Conservation (phyloP, 306 rosid genomes). For the Rubus idaeus region DNA sequence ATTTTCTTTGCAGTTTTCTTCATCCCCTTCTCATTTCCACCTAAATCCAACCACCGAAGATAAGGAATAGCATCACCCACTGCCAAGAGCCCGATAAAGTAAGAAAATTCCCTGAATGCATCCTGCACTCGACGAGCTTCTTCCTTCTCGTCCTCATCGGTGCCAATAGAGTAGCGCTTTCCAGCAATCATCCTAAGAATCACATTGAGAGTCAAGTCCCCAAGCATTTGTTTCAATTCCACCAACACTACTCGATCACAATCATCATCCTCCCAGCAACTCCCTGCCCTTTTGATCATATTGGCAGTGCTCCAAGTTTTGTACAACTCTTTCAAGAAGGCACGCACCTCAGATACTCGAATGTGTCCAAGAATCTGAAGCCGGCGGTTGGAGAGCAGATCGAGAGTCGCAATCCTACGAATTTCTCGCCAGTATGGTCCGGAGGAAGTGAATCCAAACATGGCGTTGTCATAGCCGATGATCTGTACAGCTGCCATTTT, state of each 20-base stretch:
- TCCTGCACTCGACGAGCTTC: neutral
- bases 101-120: neutral
- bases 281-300: neutral
- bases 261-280: neutral
- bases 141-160: neutral
- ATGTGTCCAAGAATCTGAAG: neutral
- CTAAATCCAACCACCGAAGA: neutral
- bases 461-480: constrained; percentile 1
- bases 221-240: neutral
- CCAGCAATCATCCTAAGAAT: neutral
- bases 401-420: neutral
- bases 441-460: neutral
- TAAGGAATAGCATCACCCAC: neutral
- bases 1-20: constrained; percentile 4
- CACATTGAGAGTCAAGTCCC: neutral
- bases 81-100: neutral
- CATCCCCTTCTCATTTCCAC: neutral
- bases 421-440: neutral
- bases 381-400: constrained; percentile 1
- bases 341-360: neutral
- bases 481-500: neutral
- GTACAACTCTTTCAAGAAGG: neutral
- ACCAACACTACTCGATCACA: neutral
- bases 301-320: neutral
- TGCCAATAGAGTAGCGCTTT: neutral